These are phyloP conservation scores for Phycomyces nitens DNA, from an alignment of 192 early-diverging fungal species.

Conservation along the genomic window DNA sequence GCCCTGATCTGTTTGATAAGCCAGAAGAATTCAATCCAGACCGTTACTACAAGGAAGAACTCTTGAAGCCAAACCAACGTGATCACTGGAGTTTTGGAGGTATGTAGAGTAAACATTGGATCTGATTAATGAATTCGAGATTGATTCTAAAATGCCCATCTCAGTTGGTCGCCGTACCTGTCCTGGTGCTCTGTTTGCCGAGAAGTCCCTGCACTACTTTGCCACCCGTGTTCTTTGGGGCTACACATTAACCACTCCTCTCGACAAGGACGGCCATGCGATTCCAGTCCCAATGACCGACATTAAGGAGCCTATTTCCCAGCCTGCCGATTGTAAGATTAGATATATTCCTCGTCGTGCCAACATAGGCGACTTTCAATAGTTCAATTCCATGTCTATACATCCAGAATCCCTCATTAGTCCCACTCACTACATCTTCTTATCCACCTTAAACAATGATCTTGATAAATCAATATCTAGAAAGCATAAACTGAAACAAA, in stretches of 20 bases:
- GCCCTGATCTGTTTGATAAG: background rate
- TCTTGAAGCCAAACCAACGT: background rate
- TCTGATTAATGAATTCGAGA: conserved; percentile 2
- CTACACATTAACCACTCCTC: background rate
- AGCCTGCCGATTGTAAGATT: background rate
- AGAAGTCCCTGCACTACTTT: background rate
- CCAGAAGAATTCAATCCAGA: background rate
- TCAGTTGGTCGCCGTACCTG: conserved; percentile 4
- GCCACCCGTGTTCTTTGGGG: background rate
- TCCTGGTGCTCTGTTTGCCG: conserved; percentile 2
- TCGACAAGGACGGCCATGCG: background rate
- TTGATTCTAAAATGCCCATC: background rate
- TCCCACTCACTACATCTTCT: no score
- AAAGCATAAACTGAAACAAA: background rate
- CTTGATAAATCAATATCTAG: background rate
- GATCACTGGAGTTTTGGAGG: conserved; percentile 10
- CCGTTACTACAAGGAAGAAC: background rate
- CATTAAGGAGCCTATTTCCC: background rate
- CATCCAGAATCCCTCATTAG: no score
- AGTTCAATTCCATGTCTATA: no score
- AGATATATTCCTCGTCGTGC: conserved; percentile 1
- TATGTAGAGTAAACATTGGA: background rate
- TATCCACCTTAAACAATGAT: no score
- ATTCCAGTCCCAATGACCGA: background rate
- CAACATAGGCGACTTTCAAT: no score